Conservation (phyloP, 164 flowering plant genomes). For the Houttuynia cordata region DNA sequence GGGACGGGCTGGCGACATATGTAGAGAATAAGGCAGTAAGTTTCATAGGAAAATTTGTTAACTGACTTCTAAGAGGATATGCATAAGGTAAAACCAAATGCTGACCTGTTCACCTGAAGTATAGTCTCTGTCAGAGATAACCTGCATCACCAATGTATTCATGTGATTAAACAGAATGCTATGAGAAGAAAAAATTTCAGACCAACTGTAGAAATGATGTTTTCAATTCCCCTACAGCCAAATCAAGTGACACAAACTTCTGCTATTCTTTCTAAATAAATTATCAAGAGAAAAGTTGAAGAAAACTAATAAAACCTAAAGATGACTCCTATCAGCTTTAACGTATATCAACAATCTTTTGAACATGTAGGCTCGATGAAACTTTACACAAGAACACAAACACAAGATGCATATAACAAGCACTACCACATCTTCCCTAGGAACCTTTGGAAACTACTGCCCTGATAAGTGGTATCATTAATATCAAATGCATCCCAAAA, state of each 20-base stretch:
- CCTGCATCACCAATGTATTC: conserved; percentile 31
- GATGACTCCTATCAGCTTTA: too few species aligned
- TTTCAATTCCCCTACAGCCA: background rate
- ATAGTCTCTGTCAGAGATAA: conserved; percentile 68
- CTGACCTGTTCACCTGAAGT: conserved; percentile 64
- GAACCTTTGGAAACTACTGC: too few species aligned
- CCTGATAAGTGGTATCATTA: background rate
- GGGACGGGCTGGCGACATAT: too few species aligned
- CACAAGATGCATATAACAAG: too few species aligned
- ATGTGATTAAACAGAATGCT: background rate
- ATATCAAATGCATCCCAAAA: background rate
- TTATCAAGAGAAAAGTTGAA: too few species aligned
- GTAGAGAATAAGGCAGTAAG: background rate
- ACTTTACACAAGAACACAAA: too few species aligned
- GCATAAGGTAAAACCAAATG: background rate
- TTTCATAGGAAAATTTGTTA: background rate
- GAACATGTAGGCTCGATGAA: too few species aligned
- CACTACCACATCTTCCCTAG: too few species aligned
- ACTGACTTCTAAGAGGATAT: background rate
- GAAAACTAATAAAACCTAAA: too few species aligned
- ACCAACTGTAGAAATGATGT: background rate
- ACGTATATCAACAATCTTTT: too few species aligned
- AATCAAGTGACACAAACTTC: too few species aligned
- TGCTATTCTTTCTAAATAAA: too few species aligned
- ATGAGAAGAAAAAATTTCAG: background rate